These are phyloP conservation scores for Pseudocercospora pini-densiflorae DNA, from an alignment of 2,329 filamentous ascomycete genomes.

Conservation along the genomic window DNA sequence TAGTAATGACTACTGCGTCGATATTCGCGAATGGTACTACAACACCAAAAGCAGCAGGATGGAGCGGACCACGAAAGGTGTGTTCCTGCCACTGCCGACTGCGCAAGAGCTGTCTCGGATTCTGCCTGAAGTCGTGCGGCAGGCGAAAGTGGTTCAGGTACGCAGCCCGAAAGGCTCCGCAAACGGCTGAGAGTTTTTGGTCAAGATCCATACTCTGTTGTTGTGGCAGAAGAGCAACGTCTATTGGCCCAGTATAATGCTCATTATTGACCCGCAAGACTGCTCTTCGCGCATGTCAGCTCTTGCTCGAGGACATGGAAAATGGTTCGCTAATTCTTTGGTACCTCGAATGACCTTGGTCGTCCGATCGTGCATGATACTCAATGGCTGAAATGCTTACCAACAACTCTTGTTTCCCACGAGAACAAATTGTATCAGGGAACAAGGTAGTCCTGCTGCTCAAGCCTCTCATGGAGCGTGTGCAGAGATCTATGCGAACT, in stretches of 20 bases:
- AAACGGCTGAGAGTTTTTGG: neutral
- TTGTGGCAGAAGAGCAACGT: neutral
- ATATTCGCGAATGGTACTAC: slow-evolving; percentile 3
- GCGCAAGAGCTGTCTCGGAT: neutral
- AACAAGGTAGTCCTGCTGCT: neutral
- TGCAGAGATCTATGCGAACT: too few relatives aligned
- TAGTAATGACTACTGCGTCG: neutral
- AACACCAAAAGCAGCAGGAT: neutral
- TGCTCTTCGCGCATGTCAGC: neutral
- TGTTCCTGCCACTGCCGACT: neutral
- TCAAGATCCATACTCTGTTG: neutral
- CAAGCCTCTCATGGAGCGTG: neutral
- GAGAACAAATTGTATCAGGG: too few relatives aligned
- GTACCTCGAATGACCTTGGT: neutral
- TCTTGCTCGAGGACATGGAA: neutral
- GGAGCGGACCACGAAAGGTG: neutral
- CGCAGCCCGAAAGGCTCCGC: neutral
- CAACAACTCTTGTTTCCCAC: too few relatives aligned
- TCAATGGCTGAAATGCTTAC: too few relatives aligned
- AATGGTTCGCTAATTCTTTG: neutral
- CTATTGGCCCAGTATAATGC: neutral
- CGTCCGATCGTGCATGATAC: too few relatives aligned
- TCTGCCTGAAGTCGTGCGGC: neutral
- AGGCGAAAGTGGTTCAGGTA: neutral
- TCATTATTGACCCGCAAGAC: neutral